These are phyloP conservation scores for Eucalyptus leucophloia DNA, from an alignment of 345 rosid species.

Conservation along the genomic window DNA sequence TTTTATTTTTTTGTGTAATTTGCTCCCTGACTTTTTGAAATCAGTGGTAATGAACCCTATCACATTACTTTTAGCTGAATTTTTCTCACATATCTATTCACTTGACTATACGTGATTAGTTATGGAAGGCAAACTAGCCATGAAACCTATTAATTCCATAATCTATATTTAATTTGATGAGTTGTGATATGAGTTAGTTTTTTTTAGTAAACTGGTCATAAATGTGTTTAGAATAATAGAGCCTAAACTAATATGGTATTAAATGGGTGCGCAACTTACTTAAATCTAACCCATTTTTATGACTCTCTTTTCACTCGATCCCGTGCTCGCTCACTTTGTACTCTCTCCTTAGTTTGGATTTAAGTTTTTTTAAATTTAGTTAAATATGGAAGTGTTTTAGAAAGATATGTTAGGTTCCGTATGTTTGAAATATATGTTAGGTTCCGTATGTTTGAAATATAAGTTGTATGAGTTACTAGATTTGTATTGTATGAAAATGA, in stretches of 20 bases:
- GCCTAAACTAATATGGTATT: too few relatives aligned
- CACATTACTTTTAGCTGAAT: neutral
- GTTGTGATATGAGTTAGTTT: too few relatives aligned
- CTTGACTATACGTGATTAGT: rapidly evolving
- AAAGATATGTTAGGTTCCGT: rapidly evolving
- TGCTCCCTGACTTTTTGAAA: neutral
- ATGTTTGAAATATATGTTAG: too few relatives aligned
- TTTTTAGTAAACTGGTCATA: rapidly evolving
- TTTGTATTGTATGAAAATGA: rapidly evolving
- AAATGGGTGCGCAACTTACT: too few relatives aligned
- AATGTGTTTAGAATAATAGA: too few relatives aligned
- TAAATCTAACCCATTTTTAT: rapidly evolving
- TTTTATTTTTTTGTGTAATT: rapidly evolving
- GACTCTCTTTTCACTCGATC: too few relatives aligned
- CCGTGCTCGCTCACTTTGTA: too few relatives aligned
- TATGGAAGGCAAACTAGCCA: neutral
- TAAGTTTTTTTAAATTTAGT: too few relatives aligned
- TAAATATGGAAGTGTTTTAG: too few relatives aligned
- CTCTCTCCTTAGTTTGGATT: too few relatives aligned
- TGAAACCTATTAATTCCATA: too few relatives aligned
- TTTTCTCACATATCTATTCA: neutral
- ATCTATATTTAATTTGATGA: rapidly evolving
- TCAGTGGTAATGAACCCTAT: neutral
- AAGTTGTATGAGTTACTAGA: rapidly evolving
- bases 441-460: rapidly evolving